A percentile compares a stretch with the other conserved stretches of the same genome.
phyloP scores from a whole-genome alignment of 208 protist genomes.

The Leishmania major region DNA sequence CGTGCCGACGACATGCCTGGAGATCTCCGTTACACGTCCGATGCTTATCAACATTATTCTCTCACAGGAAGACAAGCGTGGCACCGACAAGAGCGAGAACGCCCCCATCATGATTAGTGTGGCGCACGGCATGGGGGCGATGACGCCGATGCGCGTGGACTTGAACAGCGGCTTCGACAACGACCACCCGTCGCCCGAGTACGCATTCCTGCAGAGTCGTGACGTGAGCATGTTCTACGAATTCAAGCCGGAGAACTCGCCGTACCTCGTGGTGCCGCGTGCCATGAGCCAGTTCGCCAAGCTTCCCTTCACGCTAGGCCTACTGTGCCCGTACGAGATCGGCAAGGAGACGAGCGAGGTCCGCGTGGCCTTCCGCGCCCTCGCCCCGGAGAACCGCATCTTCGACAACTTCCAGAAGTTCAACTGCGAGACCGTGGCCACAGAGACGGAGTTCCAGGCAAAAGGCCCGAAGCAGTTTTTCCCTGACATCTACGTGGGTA shows the following conservation, averaged over 20 bases:
- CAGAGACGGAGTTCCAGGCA: slow-evolving; percentile 79
- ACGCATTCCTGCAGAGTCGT: slow-evolving; percentile 72
- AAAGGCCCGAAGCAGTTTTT: slow-evolving; percentile 74
- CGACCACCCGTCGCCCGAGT: slow-evolving; percentile 74
- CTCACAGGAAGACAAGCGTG: slow-evolving; percentile 79
- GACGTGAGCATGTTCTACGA: slow-evolving; percentile 84
- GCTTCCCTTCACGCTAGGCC: slow-evolving; percentile 62
- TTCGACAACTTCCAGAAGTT: slow-evolving; percentile 81
- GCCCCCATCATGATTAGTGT: slow-evolving; percentile 83
- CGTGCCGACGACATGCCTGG: slow-evolving; percentile 67
- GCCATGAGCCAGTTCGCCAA: slow-evolving; percentile 55
- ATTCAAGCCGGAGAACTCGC: slow-evolving; percentile 74
- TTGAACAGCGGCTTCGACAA: slow-evolving; percentile 80
- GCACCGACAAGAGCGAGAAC: slow-evolving; percentile 61
- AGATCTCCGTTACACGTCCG: slow-evolving; percentile 53
- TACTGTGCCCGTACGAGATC: slow-evolving; percentile 63
- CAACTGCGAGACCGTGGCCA: slow-evolving; percentile 55
- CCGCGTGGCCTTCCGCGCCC: slow-evolving; percentile 60
- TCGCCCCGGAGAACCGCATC: slow-evolving; percentile 59
- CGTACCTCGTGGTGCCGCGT: slow-evolving; percentile 79
- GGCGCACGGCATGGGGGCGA: slow-evolving; percentile 54
- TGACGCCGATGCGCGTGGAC: slow-evolving; percentile 57
- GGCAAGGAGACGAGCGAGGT: slow-evolving; percentile 54
- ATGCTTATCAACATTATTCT: slow-evolving; percentile 66
- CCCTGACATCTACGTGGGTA: slow-evolving; percentile 81